Percentiles rank a stretch among this genome's conserved stretches.
phyloP scores from a whole-genome alignment of 192 early-diverging fungal genomes.

The Rhizophlyctis rosea region DNA sequence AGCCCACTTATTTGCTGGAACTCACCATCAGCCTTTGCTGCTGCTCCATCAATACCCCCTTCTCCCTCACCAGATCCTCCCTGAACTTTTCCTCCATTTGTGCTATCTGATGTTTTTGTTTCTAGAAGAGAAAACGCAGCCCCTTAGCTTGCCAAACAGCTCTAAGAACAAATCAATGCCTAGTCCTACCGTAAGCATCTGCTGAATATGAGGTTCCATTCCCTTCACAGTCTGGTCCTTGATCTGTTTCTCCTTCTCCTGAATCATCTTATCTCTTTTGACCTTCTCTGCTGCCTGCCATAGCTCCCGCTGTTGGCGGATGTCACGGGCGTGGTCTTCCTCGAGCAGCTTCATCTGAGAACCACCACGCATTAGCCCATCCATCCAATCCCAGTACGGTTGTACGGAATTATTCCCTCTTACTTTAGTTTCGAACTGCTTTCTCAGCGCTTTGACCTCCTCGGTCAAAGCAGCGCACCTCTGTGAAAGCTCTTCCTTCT shows the following conservation, averaged over 20 bases:
- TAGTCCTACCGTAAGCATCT: slow-evolving; percentile 46
- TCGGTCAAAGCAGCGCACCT: slow-evolving; percentile 49
- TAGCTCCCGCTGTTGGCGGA: slow-evolving; percentile 52
- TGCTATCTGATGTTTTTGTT: slow-evolving; percentile 53
- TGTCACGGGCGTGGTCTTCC: slow-evolving; percentile 44
- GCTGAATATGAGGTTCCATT: slow-evolving; percentile 59
- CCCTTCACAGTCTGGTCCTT: slow-evolving; percentile 62
- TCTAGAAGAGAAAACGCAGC: slow-evolving; percentile 30
- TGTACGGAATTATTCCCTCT: neutral
- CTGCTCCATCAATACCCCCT: slow-evolving; percentile 39
- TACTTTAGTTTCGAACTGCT: slow-evolving; percentile 47
- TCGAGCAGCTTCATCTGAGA: slow-evolving; percentile 39
- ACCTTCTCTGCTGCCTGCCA: slow-evolving; percentile 58
- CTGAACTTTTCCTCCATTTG: slow-evolving; percentile 53
- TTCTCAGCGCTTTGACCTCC: slow-evolving; percentile 49
- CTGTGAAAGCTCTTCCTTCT: slow-evolving; percentile 55
- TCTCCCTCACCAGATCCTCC: slow-evolving; percentile 46
- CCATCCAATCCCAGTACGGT: too few relatives aligned
- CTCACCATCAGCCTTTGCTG: slow-evolving; percentile 50
- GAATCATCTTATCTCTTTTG: slow-evolving; percentile 63
- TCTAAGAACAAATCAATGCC: neutral
- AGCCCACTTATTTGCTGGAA: neutral
- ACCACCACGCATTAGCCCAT: neutral
- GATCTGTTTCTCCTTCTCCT: slow-evolving; percentile 56
- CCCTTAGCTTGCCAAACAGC: neutral